phyloP scores from a whole-genome alignment of 352 stramenopile species.

The Globisporangium middletonii region DNA sequence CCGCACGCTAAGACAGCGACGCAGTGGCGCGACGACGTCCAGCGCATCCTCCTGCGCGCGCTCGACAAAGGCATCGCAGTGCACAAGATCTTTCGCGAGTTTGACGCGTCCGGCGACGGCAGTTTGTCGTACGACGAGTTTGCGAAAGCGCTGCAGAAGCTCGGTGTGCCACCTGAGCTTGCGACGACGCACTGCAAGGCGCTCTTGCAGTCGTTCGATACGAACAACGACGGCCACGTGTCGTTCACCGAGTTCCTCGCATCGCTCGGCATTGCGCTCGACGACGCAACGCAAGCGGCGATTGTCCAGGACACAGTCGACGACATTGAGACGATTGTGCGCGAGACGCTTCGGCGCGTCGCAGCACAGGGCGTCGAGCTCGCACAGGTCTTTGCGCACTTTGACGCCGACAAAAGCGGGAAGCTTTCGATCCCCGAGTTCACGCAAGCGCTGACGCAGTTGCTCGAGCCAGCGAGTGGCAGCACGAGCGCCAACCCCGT shows the following conservation, averaged over 20 bases:
- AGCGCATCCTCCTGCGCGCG: constrained; percentile 41
- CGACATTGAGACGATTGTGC: constrained; percentile 36
- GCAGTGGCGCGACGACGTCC: constrained; percentile 41
- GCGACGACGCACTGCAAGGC: constrained; percentile 14
- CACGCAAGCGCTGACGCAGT: constrained; percentile 37
- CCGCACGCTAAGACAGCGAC: constrained; percentile 1
- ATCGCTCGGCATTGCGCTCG: constrained; percentile 39
- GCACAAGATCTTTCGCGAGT: constrained; percentile 57
- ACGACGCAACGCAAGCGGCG: constrained; percentile 41
- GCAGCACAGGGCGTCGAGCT: constrained; percentile 42
- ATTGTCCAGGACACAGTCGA: constrained; percentile 32
- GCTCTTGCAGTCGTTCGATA: constrained; percentile 50
- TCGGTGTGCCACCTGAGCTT: constrained; percentile 28
- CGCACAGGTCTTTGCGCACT: constrained; percentile 60
- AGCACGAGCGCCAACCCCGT: constrained; percentile 12
- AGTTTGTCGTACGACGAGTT: constrained; percentile 57
- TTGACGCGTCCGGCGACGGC: constrained; percentile 56
- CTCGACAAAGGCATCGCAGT: constrained; percentile 52
- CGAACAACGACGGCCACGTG: constrained; percentile 52
- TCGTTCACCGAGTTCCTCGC: constrained; percentile 79
- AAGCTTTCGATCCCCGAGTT: constrained; percentile 53
- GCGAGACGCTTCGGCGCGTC: constrained; percentile 43
- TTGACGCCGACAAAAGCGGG: constrained; percentile 56
- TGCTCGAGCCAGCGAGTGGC: constrained; percentile 18
- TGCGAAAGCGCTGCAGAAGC: constrained; percentile 33